Evolutionary conservation across 2,329 filamentous ascomycete genomes (phyloP).

Genomic region (Colletotrichum spinosum): DNA sequence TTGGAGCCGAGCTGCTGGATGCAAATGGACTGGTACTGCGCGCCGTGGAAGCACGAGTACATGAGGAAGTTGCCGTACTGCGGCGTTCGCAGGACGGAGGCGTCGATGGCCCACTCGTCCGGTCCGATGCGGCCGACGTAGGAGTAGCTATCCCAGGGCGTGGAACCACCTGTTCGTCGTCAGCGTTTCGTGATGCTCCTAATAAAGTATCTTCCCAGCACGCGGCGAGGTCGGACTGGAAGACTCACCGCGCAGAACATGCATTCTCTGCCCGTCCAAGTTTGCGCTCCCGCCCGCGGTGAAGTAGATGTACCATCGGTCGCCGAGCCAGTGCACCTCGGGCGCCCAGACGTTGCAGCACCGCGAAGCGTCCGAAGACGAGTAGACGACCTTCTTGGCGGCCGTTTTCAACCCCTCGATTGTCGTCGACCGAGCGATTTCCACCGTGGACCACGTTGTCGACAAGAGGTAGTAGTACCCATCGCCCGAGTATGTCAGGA

Average conservation of each 20-base stretch:
- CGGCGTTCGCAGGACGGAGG: constrained; percentile 61
- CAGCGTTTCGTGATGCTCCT: background rate
- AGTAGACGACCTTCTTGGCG: constrained; percentile 62
- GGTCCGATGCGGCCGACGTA: constrained; percentile 61
- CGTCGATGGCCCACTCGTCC: constrained; percentile 65
- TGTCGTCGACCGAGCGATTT: constrained; percentile 64
- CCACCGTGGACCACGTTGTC: constrained; percentile 65
- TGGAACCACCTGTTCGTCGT: constrained; percentile 55
- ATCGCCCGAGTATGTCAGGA: constrained; percentile 59
- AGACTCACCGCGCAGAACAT: constrained; percentile 49
- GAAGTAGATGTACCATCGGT: constrained; percentile 50
- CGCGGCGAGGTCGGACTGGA: background rate
- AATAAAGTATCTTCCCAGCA: background rate
- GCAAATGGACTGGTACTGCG: constrained; percentile 51
- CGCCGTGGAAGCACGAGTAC: constrained; percentile 63
- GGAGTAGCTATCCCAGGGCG: constrained; percentile 62
- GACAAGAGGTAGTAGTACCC: constrained; percentile 69
- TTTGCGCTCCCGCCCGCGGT: constrained; percentile 60
- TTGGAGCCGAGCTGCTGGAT: constrained; percentile 53
- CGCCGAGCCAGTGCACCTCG: constrained; percentile 39
- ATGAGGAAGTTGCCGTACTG: constrained; percentile 63
- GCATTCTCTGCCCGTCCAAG: constrained; percentile 60
- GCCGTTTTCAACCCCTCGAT: constrained; percentile 65
- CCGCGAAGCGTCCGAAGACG: constrained; percentile 55
- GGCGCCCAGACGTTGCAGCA: constrained; percentile 51